Base-by-base conservation (phyloP, 148 eudicot genomes). In the Simmondsia chinensis region DNA sequence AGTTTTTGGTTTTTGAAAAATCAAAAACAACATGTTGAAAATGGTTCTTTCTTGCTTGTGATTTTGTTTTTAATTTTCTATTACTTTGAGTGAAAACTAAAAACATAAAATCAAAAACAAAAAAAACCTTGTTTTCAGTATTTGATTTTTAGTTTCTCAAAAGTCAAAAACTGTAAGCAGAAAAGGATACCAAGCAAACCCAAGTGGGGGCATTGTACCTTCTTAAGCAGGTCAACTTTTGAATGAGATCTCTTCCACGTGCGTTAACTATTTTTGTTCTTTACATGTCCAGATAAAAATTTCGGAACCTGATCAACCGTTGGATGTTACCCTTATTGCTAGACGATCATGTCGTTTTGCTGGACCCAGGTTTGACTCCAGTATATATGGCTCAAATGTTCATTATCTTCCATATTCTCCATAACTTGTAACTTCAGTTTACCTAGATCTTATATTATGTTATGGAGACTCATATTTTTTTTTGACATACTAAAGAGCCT, bases 311-410 rank as follows among this genome's bases (percentile, higher is more conserved):
- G 94, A 74, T 6, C 70, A 66, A 63, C 67, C 50, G 50, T 76
- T 83, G 56, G 52, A 50, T 26, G 54, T 79, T 25, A 74, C 84
- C 43, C 78, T 87, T 30, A 79, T 83, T 50, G 88, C 96, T 14
- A 83, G 96, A 69, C 57, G 94, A 18, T 83, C 96, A 17, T 75
- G 85, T 39, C 88, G 72, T 30, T 82, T 69, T 60, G 96, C 96
- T 42, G 96, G 96, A 28, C 79, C 96, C 73, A 83, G 96, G 87
- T 78, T 54, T 25, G 60, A 20, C 12, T 19, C 45, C 29, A 22
- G 9, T 11, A 21, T 28, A 15, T 6, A 3, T 33, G 4, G 10
- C n/a, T 31, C n/a, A 46, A 28, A 28, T 28, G 5, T 28, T 28
- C 6, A 7, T 15, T 51, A 2, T 39, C 23, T 9, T 20, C 41